Conservation (phyloP, 1,139 yeast genomes). For the Pichia norvegensis region DNA sequence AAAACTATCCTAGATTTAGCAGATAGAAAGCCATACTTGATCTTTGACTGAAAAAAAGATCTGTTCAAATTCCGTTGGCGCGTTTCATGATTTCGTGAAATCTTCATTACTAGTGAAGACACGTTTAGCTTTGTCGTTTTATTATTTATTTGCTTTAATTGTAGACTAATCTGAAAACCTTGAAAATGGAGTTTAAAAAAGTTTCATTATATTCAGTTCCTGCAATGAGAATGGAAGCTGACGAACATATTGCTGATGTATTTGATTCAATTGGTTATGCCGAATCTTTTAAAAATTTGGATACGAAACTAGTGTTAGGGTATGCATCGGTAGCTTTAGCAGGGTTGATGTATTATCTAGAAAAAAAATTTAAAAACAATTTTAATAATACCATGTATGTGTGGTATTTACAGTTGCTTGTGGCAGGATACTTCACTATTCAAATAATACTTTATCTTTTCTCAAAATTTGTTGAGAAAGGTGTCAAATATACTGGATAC, state of each 20-base stretch:
- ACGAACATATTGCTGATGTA: slow-evolving; percentile 40
- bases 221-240: slow-evolving; percentile 43
- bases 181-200: slow-evolving; percentile 17
- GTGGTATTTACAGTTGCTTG: slow-evolving; percentile 33
- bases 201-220: slow-evolving; percentile 33
- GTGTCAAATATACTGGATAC: slow-evolving; percentile 54
- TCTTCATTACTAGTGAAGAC: no score
- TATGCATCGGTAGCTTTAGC: slow-evolving; percentile 59
- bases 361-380: slow-evolving; percentile 44
- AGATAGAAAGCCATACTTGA: slow-evolving; percentile 61
- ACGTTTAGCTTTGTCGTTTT: no score
- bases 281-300: slow-evolving; percentile 51
- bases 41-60: no score
- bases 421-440: slow-evolving; percentile 42
- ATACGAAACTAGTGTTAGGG: slow-evolving; percentile 63
- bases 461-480: slow-evolving; percentile 42
- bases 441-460: slow-evolving; percentile 44
- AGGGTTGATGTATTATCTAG: slow-evolving; percentile 56
- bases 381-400: slow-evolving; percentile 35
- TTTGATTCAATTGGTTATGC: slow-evolving; percentile 52
- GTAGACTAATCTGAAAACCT: neutral
- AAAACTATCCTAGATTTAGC: slow-evolving; percentile 74
- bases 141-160: no score
- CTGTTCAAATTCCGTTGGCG: no score
- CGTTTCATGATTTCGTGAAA: slow-evolving; percentile 15